A percentile compares a stretch with the other conserved stretches of the same genome.
Conservation (phyloP, 768 basidiomycete genomes). For the Boletus reticuloceps region DNA sequence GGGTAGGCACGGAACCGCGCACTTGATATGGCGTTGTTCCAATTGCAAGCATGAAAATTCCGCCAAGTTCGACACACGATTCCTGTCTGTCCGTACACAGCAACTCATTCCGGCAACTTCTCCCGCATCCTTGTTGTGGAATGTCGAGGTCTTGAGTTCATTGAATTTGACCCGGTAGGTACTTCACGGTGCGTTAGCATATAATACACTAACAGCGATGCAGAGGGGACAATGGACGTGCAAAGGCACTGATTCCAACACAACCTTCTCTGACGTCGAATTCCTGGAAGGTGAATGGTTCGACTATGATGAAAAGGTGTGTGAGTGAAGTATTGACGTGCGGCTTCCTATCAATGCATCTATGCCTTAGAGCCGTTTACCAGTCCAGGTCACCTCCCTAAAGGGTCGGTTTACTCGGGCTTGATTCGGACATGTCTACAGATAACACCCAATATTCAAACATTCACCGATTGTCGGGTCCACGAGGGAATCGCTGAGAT, state of each 20-base stretch:
- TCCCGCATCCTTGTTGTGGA: constrained; percentile 70
- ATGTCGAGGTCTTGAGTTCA: constrained; percentile 85
- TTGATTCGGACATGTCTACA: constrained; percentile 22
- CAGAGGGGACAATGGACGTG: constrained; percentile 77
- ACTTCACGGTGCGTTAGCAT: neutral
- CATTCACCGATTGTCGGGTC: no score
- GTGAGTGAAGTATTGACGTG: neutral
- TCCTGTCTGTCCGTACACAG: constrained; percentile 52
- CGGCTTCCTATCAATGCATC: neutral
- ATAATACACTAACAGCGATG: neutral
- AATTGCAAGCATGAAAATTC: constrained; percentile 78
- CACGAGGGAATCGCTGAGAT: no score
- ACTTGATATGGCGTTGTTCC: constrained; percentile 82
- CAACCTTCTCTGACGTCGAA: constrained; percentile 63
- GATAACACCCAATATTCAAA: no score
- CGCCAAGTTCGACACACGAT: constrained; percentile 68
- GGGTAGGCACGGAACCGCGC: constrained; percentile 64
- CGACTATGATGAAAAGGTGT: constrained; percentile 90
- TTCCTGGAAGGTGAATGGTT: constrained; percentile 57
- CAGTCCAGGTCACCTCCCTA: constrained; percentile 70
- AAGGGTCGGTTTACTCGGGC: constrained; percentile 68
- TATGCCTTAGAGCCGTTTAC: constrained; percentile 47
- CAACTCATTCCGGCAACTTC: constrained; percentile 58
- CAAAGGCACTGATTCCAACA: constrained; percentile 54
- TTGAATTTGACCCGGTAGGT: constrained; percentile 72